A percentile compares a stretch with the other conserved stretches of the same genome.
phyloP scores from a whole-genome alignment of 306 rosid genomes.

The Sicyos edulis region DNA sequence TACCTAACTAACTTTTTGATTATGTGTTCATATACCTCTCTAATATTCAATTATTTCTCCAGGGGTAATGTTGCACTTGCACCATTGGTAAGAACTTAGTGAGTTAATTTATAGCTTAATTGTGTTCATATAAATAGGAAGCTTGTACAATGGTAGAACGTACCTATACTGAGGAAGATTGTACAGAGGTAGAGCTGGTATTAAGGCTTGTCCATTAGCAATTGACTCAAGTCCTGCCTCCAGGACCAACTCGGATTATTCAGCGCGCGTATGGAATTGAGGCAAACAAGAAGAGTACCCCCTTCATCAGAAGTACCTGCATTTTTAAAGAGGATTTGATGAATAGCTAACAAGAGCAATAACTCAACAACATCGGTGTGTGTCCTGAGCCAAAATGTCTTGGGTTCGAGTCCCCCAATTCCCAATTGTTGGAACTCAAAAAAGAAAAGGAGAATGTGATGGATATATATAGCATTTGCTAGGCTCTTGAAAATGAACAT shows the following conservation, averaged over 20 bases:
- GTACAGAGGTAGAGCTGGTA: slow-evolving; percentile 9
- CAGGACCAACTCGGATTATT: slow-evolving; percentile 79
- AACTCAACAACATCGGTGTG: too few relatives aligned
- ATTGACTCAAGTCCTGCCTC: slow-evolving; percentile 49
- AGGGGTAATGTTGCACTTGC: too few relatives aligned
- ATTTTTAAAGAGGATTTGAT: neutral
- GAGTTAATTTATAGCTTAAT: too few relatives aligned
- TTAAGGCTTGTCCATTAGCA: slow-evolving; percentile 20
- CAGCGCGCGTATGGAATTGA: slow-evolving; percentile 81
- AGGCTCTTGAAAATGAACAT: neutral
- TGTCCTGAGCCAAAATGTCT: too few relatives aligned
- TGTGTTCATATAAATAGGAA: too few relatives aligned
- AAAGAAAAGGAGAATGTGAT: too few relatives aligned
- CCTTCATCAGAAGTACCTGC: slow-evolving; percentile 97
- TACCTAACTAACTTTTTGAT: too few relatives aligned
- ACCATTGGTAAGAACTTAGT: too few relatives aligned
- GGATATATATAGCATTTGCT: neutral
- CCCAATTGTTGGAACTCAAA: too few relatives aligned
- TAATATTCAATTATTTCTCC: too few relatives aligned
- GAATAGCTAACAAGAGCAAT: neutral
- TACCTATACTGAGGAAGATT: neutral
- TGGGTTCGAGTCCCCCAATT: too few relatives aligned
- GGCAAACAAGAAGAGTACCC: slow-evolving; percentile 91
- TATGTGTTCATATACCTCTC: too few relatives aligned
- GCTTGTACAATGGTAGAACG: neutral